Percentiles rank a stretch among this genome's conserved stretches.
Conservation (phyloP, 106 monocot species). For the Dendrobium officinale region DNA sequence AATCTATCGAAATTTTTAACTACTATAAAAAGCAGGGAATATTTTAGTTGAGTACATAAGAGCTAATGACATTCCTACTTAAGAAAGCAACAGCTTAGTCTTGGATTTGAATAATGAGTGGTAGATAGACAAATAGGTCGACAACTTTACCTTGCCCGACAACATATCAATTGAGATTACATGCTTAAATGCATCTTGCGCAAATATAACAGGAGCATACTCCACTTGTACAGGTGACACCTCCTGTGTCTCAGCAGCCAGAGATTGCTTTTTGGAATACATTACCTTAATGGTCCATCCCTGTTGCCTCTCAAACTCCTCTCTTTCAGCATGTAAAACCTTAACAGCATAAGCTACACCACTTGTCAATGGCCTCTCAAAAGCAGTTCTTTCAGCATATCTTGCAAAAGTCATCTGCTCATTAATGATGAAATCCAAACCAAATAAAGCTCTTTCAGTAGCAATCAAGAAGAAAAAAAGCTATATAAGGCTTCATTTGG, state of each 20-base stretch:
- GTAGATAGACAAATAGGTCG: neutral
- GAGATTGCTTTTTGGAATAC: slow-evolving; percentile 52
- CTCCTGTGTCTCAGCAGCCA: slow-evolving; percentile 37
- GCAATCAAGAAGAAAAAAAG: too few relatives aligned
- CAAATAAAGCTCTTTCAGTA: too few relatives aligned
- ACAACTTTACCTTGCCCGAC: slow-evolving; percentile 60
- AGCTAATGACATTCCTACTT: too few relatives aligned
- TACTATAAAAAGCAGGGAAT: neutral
- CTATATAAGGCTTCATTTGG: neutral
- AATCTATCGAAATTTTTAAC: too few relatives aligned
- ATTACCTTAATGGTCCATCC: slow-evolving; percentile 94
- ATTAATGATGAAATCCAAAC: neutral
- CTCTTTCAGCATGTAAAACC: slow-evolving; percentile 72
- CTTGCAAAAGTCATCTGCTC: slow-evolving; percentile 79
- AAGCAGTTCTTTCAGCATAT: slow-evolving; percentile 89
- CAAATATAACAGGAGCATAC: slow-evolving; percentile 94
- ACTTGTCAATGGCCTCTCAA: slow-evolving; percentile 91
- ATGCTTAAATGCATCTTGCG: slow-evolving; percentile 83
- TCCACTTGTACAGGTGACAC: slow-evolving; percentile 56
- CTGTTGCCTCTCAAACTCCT: slow-evolving; percentile 77
- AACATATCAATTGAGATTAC: slow-evolving; percentile 89
- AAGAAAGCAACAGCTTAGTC: neutral
- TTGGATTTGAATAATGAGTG: neutral
- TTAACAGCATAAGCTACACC: slow-evolving; percentile 97
- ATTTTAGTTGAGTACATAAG: too few relatives aligned